Percentiles rank a stretch among this genome's conserved stretches.
These are phyloP conservation scores for Kodamaea kakaduensis DNA, from an alignment of 805 yeast genomes.

Conservation along the genomic window DNA sequence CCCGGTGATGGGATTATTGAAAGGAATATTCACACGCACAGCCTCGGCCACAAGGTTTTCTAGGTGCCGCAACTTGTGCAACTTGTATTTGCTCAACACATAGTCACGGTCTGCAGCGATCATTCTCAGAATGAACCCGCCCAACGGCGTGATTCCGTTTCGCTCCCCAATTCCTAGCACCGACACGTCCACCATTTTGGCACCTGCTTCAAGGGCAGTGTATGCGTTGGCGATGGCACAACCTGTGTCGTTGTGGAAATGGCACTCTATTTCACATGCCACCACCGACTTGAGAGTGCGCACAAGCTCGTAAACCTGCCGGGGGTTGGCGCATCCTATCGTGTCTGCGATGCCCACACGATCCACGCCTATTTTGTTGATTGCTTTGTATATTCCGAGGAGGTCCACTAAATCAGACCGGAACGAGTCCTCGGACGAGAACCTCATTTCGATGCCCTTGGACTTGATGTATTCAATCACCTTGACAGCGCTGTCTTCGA, in stretches of 20 bases:
- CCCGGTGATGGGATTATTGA: slow-evolving; percentile 61
- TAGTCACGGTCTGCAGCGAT: slow-evolving; percentile 58
- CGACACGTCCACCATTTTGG: slow-evolving; percentile 54
- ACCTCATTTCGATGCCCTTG: slow-evolving; percentile 56
- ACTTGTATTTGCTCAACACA: slow-evolving; percentile 54
- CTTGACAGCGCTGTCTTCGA: slow-evolving; percentile 53
- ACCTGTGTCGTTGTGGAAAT: slow-evolving; percentile 62
- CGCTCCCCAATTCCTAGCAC: slow-evolving; percentile 62
- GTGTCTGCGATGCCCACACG: slow-evolving; percentile 64
- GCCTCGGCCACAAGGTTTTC: slow-evolving; percentile 58
- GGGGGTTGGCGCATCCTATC: slow-evolving; percentile 61
- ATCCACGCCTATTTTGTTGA: slow-evolving; percentile 57
- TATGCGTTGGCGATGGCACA: slow-evolving; percentile 63
- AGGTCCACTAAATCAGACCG: slow-evolving; percentile 59
- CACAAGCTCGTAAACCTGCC: slow-evolving; percentile 59
- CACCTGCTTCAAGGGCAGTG: slow-evolving; percentile 62
- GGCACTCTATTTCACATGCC: slow-evolving; percentile 57
- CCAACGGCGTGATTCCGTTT: slow-evolving; percentile 59
- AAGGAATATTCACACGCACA: slow-evolving; percentile 56
- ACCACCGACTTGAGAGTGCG: slow-evolving; percentile 55
- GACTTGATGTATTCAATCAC: slow-evolving; percentile 59
- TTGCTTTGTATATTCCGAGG: slow-evolving; percentile 56
- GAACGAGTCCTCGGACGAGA: slow-evolving; percentile 57
- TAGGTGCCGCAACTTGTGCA: slow-evolving; percentile 52
- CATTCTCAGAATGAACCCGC: slow-evolving; percentile 63